These are phyloP conservation scores for Alternaria triticina DNA, from an alignment of 2,329 filamentous ascomycete species.

Conservation along the genomic window DNA sequence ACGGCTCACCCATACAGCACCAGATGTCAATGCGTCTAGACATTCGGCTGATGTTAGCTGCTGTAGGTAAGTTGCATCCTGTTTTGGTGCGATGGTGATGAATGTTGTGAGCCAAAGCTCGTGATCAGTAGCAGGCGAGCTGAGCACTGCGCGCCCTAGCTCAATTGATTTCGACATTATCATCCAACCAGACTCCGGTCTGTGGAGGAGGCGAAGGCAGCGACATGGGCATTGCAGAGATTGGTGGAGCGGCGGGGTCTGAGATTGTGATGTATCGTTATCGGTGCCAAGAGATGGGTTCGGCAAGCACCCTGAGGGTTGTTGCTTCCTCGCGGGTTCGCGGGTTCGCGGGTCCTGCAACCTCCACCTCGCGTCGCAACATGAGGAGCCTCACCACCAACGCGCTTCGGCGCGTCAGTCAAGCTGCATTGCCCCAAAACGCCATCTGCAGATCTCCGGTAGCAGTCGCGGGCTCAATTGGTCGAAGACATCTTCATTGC, in stretches of 20 bases:
- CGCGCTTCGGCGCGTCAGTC: constrained; percentile 25
- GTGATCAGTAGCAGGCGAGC: constrained; percentile 25
- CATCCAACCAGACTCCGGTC: constrained; percentile 2
- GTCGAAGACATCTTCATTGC: constrained; percentile 31
- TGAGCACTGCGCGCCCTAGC: constrained; percentile 44
- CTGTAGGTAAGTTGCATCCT: constrained; percentile 31
- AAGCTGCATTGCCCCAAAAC: constrained; percentile 9
- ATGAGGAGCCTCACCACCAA: constrained; percentile 32
- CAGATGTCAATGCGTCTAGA: constrained; percentile 31
- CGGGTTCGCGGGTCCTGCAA: constrained; percentile 7
- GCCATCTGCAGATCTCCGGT: background rate
- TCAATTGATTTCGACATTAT: constrained; percentile 39
- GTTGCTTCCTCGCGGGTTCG: constrained; percentile 22
- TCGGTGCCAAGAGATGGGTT: constrained; percentile 27
- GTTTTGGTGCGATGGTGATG: constrained; percentile 42
- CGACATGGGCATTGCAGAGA: constrained; percentile 4
- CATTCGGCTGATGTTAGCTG: constrained; percentile 20
- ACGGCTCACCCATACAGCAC: constrained; percentile 41
- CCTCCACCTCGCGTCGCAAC: constrained; percentile 11
- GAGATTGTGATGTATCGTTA: background rate
- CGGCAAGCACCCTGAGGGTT: constrained; percentile 24
- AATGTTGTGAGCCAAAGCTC: constrained; percentile 47
- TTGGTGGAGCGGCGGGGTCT: background rate
- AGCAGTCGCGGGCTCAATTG: background rate
- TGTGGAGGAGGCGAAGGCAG: background rate